Evolutionary conservation across 179 eudicot genomes (phyloP), one percentile per base, ranked within the genome.

Genomic region (Carnegiea gigantea): DNA sequence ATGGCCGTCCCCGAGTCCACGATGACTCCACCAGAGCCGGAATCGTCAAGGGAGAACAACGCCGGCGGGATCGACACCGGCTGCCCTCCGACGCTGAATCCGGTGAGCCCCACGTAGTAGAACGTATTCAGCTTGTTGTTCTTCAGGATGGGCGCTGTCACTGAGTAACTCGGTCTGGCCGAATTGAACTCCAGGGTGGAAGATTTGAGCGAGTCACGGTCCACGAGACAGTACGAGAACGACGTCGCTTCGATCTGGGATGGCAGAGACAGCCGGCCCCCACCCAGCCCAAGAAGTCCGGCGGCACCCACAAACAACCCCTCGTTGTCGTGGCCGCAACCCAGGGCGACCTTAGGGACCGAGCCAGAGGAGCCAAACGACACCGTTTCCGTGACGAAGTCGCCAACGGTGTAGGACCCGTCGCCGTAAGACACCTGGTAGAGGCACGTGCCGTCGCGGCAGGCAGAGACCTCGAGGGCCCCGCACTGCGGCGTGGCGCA

Each of bases 371-470:
- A 18, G 0, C 85, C 85, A 26, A 95, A 94, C 20, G 95, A 90
- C 36, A 94, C 88, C 5, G 98, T 95, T 77, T 95, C 99, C 11
- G 94, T 89, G 18, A 92, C 91, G 82, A 94, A 94, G 0, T 92
- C 91, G 0, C 98, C 99, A 28, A 86, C 88, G 9, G 99, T 95
- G 83, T 88, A 91, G 9, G 97, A 95, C 0, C 97, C 99, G 57
- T 95, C 99, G 1, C 97, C 99, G 82, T 95, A 94, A 0, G 98
- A 91, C 40, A 95, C 98, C 77, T 92, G 91, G 87, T 95, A 95
- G 8, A 87, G 73, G 74, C 99, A 95, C 62, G 21, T 86, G 76
- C 85, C 72, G 33, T 83, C 33, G 1, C 83, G 85, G 82, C 99
- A 95, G 23, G 88, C 92, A 4, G 89, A 86, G 20, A 92, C 87